Conservation (phyloP, 2,329 filamentous ascomycete genomes). For the Boeremia lycopersici region DNA sequence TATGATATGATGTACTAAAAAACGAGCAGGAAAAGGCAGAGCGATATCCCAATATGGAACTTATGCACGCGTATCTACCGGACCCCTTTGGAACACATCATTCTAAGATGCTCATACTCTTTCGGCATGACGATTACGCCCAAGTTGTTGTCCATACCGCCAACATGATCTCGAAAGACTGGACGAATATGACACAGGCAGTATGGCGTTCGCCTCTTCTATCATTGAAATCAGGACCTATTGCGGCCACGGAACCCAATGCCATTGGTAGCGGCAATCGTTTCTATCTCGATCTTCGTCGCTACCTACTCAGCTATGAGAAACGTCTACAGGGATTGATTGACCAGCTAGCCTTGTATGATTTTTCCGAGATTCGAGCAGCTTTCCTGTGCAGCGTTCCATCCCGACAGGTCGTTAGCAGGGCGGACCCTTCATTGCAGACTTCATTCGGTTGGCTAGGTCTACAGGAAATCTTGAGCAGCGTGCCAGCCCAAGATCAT, state of each 20-base stretch:
- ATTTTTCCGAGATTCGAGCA: constrained; percentile 73
- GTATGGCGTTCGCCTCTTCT: constrained; percentile 79
- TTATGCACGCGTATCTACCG: constrained; percentile 78
- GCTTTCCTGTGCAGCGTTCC: constrained; percentile 81
- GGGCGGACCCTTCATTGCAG: constrained; percentile 49
- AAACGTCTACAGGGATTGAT: constrained; percentile 61
- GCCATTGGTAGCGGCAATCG: constrained; percentile 65
- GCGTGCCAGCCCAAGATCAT: constrained; percentile 49
- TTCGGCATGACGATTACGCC: constrained; percentile 76
- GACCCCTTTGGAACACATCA: constrained; percentile 87
- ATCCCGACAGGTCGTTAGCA: constrained; percentile 63
- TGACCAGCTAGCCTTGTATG: constrained; percentile 63
- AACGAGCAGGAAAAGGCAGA: constrained; percentile 62
- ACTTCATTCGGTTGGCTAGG: constrained; percentile 80
- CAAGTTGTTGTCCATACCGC: constrained; percentile 87
- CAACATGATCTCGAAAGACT: constrained; percentile 88
- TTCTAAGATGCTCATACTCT: constrained; percentile 82
- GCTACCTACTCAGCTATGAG: constrained; percentile 75
- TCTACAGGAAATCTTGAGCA: constrained; percentile 64
- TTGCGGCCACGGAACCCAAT: constrained; percentile 6
- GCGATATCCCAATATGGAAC: constrained; percentile 68
- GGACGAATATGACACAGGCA: constrained; percentile 86
- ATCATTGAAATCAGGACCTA: constrained; percentile 50
- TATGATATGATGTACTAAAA: constrained; percentile 10
- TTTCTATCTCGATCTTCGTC: constrained; percentile 78